Evolutionary conservation across 345 rosid genomes (phyloP), one percentile per base, ranked within the genome.

Genomic region (Pugionium cornutum): DNA sequence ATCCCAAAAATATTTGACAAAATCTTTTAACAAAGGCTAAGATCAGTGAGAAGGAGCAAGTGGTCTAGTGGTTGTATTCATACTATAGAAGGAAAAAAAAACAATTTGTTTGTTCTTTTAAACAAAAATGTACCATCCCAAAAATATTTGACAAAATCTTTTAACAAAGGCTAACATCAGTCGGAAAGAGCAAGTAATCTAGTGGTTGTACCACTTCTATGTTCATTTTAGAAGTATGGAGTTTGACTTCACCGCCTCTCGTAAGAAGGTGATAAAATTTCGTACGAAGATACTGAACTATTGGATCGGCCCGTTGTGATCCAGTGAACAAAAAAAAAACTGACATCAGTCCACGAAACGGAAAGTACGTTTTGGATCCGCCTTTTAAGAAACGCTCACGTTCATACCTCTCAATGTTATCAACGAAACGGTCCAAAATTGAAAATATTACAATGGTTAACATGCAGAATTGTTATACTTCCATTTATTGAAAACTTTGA

Each of bases 341-440:
- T 67, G 72, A 67, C 72, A 67, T 67, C 72, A 67, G 72, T n/a
- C 49, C 64, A 57, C 31, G 64, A 67, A 67, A 57, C 72, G 57
- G 64, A 48, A 57, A 47, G 64, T 67, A 56, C 64, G n/a, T 46
- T 37, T 67, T 56, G 42, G 64, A 67, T 57, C 72, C 65, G 64
- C 31, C 64, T 67, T 67, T 67, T 67, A 65, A 67, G 72, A 67
- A 48, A 48, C 9, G 49, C 31, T 67, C 72, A 67, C 72, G 72
- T 67, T 57, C 64, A 67, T 18, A 18, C 0, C 57, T 6, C 26
- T 36, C 28, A 40, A 58, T 67, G 64, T 57, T 58, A 37, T 39
- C 50, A 46, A 47, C n/a, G 44, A 40, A 40, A 40, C 44, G 60
- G 77, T 66, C 72, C 57, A 67, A 67, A 30, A 30, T 18, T 39